Conservation (phyloP, 2,329 filamentous ascomycete species). For the Fusarium buxicola region DNA sequence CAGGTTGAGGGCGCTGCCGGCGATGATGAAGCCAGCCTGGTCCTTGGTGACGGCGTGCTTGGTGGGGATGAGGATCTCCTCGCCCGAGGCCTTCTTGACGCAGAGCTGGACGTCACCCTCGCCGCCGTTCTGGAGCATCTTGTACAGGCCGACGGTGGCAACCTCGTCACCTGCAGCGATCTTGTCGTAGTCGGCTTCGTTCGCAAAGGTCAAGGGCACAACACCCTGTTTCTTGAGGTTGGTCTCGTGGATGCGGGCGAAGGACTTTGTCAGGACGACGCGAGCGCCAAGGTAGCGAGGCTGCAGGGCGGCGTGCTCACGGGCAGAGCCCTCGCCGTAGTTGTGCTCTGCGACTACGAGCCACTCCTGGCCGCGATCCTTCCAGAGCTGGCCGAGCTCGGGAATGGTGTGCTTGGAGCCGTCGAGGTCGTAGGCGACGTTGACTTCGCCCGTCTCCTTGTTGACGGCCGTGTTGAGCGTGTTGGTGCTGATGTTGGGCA, state of each 20-base stretch:
- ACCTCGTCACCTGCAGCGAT: slow-evolving; percentile 88
- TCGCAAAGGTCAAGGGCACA: slow-evolving; percentile 89
- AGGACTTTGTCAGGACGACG: slow-evolving; percentile 86
- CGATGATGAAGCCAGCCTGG: slow-evolving; percentile 91
- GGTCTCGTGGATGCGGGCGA: slow-evolving; percentile 94
- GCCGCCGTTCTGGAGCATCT: slow-evolving; percentile 83
- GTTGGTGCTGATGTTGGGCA: slow-evolving; percentile 98
- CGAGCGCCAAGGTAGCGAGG: slow-evolving; percentile 90
- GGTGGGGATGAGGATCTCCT: slow-evolving; percentile 77
- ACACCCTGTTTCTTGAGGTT: slow-evolving; percentile 98
- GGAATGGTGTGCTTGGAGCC: slow-evolving; percentile 83
- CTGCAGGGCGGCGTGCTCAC: slow-evolving; percentile 91
- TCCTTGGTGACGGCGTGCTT: slow-evolving; percentile 90
- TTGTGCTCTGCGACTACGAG: slow-evolving; percentile 97
- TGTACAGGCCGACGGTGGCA: slow-evolving; percentile 82
- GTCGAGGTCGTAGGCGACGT: slow-evolving; percentile 88
- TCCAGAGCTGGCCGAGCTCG: slow-evolving; percentile 87
- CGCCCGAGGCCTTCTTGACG: slow-evolving; percentile 72
- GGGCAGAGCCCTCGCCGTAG: slow-evolving; percentile 90
- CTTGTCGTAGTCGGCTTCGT: slow-evolving; percentile 88
- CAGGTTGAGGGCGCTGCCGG: slow-evolving; percentile 92
- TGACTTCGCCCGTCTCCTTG: slow-evolving; percentile 91
- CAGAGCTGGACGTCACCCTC: slow-evolving; percentile 78
- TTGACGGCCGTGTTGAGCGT: slow-evolving; percentile 96
- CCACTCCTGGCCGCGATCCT: slow-evolving; percentile 80